Conservation (phyloP, 345 rosid genomes). For the Pistacia vera region DNA sequence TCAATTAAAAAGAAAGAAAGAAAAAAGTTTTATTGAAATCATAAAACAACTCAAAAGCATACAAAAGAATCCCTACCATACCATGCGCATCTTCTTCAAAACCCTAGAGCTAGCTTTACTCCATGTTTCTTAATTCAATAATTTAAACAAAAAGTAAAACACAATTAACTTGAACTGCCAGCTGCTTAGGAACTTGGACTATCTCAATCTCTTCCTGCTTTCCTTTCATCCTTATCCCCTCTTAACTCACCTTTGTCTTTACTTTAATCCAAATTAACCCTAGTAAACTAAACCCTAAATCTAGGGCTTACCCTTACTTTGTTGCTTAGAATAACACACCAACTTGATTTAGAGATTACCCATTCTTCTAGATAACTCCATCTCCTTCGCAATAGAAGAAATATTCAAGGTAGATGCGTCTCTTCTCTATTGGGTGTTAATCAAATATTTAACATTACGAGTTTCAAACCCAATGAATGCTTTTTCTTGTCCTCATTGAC, state of each 20-base stretch:
- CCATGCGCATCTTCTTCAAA: conserved; percentile 44
- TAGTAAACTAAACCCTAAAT: conserved; percentile 8
- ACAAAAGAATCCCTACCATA: conserved; percentile 36
- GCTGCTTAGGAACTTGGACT: background rate
- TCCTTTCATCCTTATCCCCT: conserved; percentile 58
- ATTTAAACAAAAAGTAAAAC: conserved; percentile 14
- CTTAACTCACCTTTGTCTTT: conserved; percentile 20
- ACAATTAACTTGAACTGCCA: conserved; percentile 27
- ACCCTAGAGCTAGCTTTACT: background rate
- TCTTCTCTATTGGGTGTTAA: background rate
- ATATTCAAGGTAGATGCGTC: background rate
- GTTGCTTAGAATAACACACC: conserved; percentile 18
- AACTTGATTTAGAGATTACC: conserved; percentile 28
- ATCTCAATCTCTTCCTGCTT: conserved; percentile 15
- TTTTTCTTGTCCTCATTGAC: background rate
- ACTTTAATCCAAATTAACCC: conserved; percentile 33
- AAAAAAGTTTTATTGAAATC: conserved; percentile 18
- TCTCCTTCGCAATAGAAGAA: conserved; percentile 1
- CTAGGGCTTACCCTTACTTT: conserved; percentile 1
- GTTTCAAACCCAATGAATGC: conserved; percentile 15
- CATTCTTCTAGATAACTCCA: conserved; percentile 10
- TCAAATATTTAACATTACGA: background rate
- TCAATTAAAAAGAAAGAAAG: too few species aligned
- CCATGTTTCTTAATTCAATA: background rate
- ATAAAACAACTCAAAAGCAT: conserved; percentile 46